Percentiles rank a stretch among this genome's conserved stretches.
Evolutionary conservation across 75 land plant species (phyloP).

Genomic region (Cryptomeria japonica): DNA sequence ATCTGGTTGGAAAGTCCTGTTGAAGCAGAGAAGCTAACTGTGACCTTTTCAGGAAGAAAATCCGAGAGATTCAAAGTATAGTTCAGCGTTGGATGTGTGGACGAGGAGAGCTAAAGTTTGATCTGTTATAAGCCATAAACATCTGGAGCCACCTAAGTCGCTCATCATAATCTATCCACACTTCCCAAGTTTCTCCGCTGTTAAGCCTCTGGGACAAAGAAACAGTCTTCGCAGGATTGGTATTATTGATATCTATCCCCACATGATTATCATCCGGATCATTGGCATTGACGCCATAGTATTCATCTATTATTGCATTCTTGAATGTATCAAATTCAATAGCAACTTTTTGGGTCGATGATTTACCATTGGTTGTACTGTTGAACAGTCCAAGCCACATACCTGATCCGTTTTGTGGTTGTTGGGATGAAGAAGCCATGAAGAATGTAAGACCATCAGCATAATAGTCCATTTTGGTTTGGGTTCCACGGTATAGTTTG

Average conservation of each 20-base stretch:
- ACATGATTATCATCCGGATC: conserved; percentile 11
- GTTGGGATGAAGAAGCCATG: not conserved
- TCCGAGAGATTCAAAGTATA: not conserved
- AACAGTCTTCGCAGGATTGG: not conserved
- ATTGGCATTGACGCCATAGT: not conserved
- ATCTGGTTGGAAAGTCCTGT: not conserved
- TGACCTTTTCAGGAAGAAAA: not conserved
- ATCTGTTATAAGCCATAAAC: not conserved
- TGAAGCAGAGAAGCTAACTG: not conserved
- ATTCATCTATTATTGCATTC: not conserved
- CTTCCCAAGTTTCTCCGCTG: no score
- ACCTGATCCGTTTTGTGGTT: not conserved
- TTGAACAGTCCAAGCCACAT: conserved; percentile 6
- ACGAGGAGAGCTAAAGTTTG: not conserved
- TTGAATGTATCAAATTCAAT: conserved; percentile 12
- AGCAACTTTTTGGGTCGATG: not conserved
- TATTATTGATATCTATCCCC: conserved; percentile 5
- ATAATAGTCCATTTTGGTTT: not conserved
- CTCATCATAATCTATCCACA: not conserved
- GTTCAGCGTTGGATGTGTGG: not conserved
- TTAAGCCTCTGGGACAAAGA: no score
- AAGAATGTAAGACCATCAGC: not conserved
- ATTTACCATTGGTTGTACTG: not conserved
- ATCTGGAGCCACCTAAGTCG: not conserved
- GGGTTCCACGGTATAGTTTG: not conserved